Base-by-base conservation (phyloP, 345 rosid genomes). In the Trapa bicornis region DNA sequence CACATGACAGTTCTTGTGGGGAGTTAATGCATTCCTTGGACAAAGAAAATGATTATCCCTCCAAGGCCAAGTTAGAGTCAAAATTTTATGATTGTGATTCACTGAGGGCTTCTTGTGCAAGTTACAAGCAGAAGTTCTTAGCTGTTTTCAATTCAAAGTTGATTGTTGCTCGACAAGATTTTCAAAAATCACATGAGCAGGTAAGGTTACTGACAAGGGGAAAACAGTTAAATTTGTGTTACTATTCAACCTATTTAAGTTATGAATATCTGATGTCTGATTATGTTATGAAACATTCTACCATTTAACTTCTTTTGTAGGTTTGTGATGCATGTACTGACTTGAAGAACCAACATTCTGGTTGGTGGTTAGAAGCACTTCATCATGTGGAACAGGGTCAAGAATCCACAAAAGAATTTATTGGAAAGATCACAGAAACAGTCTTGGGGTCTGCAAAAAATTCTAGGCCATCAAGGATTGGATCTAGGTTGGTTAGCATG, bases 281-380 rank as follows among this genome's bases (percentile, higher is more conserved):
- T 42, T 47, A n/a, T 61, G 47, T 9, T 60, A 29, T 32, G 37
- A 29, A 54, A 29, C 13, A n/a, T 58, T 38, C 7, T 50, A 50
- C 36, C 37, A 29, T 41, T 17, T 17, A 10, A 32, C 33, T 29
- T 32, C 22, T 36, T 37, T 10, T 17, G n/a, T 43, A 93, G 98
- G 97, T 88, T 81, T 75, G 74, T 65, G 76, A 81, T 73, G 82
- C 81, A 65, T 73, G 78, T 54, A 73, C 75, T 39, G 78, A 79
- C 42, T 69, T 72, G 70, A 78, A 81, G 70, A 68, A 80, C 73
- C 82, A 81, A 70, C 60, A 70, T 65, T 75, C 78, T 45, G 66
- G 68, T 76, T 93, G 98, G 98, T 93, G 98, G 98, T 79, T 90
- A 78, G 91, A 90, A 76, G 88, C 85, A 53, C 87, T 93, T 70